Evolutionary conservation across 768 basidiomycete genomes (phyloP).

Genomic region (Rickenella mellea): DNA sequence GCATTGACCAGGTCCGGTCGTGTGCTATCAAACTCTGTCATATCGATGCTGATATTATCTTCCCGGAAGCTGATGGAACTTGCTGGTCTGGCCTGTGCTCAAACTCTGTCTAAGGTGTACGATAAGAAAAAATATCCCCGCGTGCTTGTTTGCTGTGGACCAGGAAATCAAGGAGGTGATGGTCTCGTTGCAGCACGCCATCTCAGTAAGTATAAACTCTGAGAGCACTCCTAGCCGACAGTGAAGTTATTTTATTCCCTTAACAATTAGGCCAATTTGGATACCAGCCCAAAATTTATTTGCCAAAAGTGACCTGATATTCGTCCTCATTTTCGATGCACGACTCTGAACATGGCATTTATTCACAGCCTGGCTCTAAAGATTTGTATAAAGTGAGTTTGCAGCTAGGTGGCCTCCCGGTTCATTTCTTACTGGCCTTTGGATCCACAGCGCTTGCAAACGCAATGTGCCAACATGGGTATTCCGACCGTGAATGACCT

Average conservation of each 20-base stretch:
- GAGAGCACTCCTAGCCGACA: neutral
- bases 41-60: neutral
- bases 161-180: constrained; percentile 97
- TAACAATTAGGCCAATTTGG: constrained; percentile 71
- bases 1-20: constrained; percentile 71
- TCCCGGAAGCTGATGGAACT: constrained; percentile 83
- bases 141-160: constrained; percentile 93
- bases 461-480: constrained; percentile 82
- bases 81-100: constrained; percentile 90
- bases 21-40: neutral
- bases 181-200: constrained; percentile 95
- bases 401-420: too few species aligned
- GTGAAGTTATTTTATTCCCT: neutral
- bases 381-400: constrained; percentile 83
- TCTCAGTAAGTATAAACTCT: constrained; percentile 44
- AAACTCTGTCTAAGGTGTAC: constrained; percentile 75
- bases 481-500: constrained; percentile 50
- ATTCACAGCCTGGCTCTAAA: constrained; percentile 74
- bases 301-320: constrained; percentile 90
- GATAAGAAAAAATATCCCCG: constrained; percentile 53
- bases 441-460: constrained; percentile 54
- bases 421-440: neutral
- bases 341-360: neutral
- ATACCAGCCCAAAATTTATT: constrained; percentile 80
- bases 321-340: neutral